Percentiles rank a stretch among this genome's conserved stretches.
Conservation (phyloP, 2,329 filamentous ascomycete genomes). For the Pezicula radicicola region DNA sequence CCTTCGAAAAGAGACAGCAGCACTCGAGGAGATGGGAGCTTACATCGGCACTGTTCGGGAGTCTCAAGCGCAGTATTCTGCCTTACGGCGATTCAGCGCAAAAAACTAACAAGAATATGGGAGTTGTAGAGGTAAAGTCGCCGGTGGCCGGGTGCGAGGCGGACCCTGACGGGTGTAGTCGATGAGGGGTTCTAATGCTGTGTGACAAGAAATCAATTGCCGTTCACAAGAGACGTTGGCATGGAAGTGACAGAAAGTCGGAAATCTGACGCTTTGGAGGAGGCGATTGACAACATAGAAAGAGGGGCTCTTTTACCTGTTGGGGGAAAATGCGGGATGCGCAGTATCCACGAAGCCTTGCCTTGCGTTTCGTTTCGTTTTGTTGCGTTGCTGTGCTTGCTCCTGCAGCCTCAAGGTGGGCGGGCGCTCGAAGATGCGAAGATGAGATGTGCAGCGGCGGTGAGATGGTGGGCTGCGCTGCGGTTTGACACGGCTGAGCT, state of each 20-base stretch:
- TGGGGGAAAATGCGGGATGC: too few species aligned
- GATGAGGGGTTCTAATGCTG: background rate
- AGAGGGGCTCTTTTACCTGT: too few species aligned
- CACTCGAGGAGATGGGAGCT: background rate
- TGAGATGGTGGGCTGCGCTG: background rate
- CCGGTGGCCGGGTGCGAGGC: background rate
- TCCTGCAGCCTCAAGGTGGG: constrained; percentile 1
- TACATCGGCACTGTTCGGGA: background rate
- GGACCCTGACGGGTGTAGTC: background rate
- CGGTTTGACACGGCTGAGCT: background rate
- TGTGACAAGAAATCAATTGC: constrained; percentile 1
- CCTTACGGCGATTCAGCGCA: background rate
- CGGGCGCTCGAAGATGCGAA: background rate
- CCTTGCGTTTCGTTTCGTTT: background rate
- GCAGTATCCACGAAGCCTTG: background rate
- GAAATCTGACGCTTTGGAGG: background rate
- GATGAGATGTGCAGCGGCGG: background rate
- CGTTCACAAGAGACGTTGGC: background rate
- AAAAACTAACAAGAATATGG: background rate
- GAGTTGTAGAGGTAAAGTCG: too few species aligned
- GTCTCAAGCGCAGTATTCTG: background rate
- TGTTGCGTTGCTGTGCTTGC: background rate
- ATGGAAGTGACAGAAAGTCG: background rate
- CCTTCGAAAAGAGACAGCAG: background rate
- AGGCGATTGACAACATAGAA: background rate